Base-by-base conservation (phyloP, 352 stramenopile genomes). In the Lagenidium sp. region DNA sequence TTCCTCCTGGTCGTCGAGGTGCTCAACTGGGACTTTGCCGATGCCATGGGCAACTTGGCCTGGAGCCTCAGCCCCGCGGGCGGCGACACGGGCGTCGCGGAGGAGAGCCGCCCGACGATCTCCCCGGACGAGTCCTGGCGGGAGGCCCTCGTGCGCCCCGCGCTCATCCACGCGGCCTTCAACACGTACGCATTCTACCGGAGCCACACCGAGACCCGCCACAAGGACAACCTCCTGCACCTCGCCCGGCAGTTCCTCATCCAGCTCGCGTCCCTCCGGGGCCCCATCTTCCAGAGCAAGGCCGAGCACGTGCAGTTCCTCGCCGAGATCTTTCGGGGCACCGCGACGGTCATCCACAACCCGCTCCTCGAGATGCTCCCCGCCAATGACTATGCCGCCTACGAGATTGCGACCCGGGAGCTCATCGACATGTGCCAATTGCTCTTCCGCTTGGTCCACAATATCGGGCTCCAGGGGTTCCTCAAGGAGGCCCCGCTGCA, bases 401-500 rank as follows among this genome's bases (percentile, higher is more conserved):
- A 82, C 26, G 78, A 87, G 38, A 64, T 90, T 13, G 77, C 78
- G 19, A 87, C 77, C 16, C 70, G 68, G 13, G 81, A 93, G 38
- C 56, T 91, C 57, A 89, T 93, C 23, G 81, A 93, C 36, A 79
- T 85, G 41, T 91, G 81, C 29, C 81, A 89, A 37, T 46, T 93
- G 19, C 55, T 86, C 21, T 87, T 83, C 44, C 73, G 81, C 1
- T 53, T 93, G 25, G 69, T 86, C 16, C 84, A 67, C 47, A 93
- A 89, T 45, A 64, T 90, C 40, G 78, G 76, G 0, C 50, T 89
- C 4, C 57, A 78, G 19, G 59, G 55, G 12, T 61, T 86, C 3
- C 39, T 78, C 24, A 47, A 70, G n/a, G 40, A 43, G 3, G 55
- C 59, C 10, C 54, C 49, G 22, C 37, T 61, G 0, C 55, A 74